Conservation (phyloP, 2,329 filamentous ascomycete genomes). For the Diplocarpon mali region DNA sequence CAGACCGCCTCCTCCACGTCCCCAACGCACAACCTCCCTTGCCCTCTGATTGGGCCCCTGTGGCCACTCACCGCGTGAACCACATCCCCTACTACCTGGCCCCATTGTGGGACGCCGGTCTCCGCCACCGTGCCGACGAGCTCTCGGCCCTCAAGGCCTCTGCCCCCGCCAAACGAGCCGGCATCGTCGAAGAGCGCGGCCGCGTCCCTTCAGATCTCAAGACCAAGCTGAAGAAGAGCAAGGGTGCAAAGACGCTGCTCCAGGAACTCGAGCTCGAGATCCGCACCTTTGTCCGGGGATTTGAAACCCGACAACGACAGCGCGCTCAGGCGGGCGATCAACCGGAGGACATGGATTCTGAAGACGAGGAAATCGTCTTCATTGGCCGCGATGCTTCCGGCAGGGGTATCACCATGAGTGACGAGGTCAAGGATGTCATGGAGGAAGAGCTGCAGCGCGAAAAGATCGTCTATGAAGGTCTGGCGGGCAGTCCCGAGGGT, state of each 20-base stretch:
- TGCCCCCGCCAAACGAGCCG: slow-evolving; percentile 25
- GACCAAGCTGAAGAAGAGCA: slow-evolving; percentile 65
- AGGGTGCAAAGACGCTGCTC: slow-evolving; percentile 68
- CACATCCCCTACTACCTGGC: slow-evolving; percentile 83
- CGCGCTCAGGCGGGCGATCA: slow-evolving; percentile 15
- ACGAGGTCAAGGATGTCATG: slow-evolving; percentile 39
- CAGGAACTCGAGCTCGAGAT: slow-evolving; percentile 80
- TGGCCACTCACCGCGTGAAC: slow-evolving; percentile 68
- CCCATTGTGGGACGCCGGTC: slow-evolving; percentile 66
- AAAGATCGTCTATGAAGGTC: slow-evolving; percentile 70
- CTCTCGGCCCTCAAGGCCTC: slow-evolving; percentile 25
- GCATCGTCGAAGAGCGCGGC: slow-evolving; percentile 30
- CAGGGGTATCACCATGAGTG: slow-evolving; percentile 44
- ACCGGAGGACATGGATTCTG: slow-evolving; percentile 33
- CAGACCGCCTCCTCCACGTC: slow-evolving; percentile 78
- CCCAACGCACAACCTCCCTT: slow-evolving; percentile 77
- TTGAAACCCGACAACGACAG: slow-evolving; percentile 33
- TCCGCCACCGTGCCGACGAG: slow-evolving; percentile 40
- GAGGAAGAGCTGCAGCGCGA: slow-evolving; percentile 45
- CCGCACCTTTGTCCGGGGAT: slow-evolving; percentile 57
- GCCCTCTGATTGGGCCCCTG: slow-evolving; percentile 71
- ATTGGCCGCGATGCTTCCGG: slow-evolving; percentile 42
- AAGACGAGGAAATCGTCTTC: slow-evolving; percentile 88
- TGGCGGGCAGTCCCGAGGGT: slow-evolving; percentile 63
- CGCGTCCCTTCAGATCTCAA: slow-evolving; percentile 71